Evolutionary conservation across 2,329 filamentous ascomycete genomes (phyloP).

Genomic region (Teratosphaeria nubilosa): DNA sequence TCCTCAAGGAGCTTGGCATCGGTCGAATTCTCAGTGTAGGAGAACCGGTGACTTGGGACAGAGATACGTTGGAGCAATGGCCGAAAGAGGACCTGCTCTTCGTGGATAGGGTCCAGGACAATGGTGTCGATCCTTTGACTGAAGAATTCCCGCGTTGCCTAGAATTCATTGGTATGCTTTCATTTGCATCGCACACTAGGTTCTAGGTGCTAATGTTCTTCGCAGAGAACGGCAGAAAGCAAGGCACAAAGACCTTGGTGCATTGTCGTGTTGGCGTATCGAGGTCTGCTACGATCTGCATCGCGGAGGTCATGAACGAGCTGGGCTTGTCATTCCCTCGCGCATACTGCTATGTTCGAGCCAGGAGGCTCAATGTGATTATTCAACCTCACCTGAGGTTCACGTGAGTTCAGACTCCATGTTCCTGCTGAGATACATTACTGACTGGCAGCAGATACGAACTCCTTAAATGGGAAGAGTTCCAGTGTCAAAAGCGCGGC

Average conservation of each 20-base stretch:
- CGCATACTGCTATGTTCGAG: constrained; percentile 93
- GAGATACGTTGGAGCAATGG: constrained; percentile 60
- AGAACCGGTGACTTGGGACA: constrained; percentile 73
- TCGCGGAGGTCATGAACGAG: constrained; percentile 92
- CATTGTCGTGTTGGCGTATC: constrained; percentile 96
- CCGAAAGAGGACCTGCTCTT: constrained; percentile 67
- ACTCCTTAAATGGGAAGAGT: constrained; percentile 89
- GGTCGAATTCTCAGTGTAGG: constrained; percentile 83
- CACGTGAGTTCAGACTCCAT: constrained; percentile 42
- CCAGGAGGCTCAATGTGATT: constrained; percentile 87
- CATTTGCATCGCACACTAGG: background rate
- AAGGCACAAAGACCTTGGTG: constrained; percentile 77
- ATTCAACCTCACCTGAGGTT: constrained; percentile 95
- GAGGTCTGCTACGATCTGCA: constrained; percentile 91
- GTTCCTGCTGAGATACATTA: background rate
- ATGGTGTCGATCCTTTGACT: constrained; percentile 86
- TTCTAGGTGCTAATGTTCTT: background rate
- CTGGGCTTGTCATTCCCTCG: constrained; percentile 73
- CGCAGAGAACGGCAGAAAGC: constrained; percentile 64
- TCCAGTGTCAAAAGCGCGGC: constrained; percentile 49
- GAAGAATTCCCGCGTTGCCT: constrained; percentile 78
- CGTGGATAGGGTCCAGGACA: constrained; percentile 84
- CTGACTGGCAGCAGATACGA: constrained; percentile 49
- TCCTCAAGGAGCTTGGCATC: constrained; percentile 73
- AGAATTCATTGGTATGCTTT: constrained; percentile 76